Base-by-base conservation (phyloP, 2,329 filamentous ascomycete genomes). In the Nothophoma quercina region DNA sequence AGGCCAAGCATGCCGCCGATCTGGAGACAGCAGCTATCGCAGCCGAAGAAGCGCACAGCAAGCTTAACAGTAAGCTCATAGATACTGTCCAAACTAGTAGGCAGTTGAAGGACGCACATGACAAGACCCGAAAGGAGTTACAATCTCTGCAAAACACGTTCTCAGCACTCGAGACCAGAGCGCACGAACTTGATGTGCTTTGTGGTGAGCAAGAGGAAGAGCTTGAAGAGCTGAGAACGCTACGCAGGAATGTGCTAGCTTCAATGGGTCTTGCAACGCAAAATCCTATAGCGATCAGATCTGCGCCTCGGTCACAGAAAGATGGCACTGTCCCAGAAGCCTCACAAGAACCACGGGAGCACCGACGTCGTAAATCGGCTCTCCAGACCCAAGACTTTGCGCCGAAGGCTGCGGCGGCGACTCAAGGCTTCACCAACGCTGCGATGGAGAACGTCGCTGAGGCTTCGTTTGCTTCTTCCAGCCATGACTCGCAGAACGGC, bases 181-280 rank as follows among this genome's bases (percentile, higher is more conserved):
- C 65, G 5, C 55, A 67, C 29, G 59, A 69, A 35, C 67, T 74
- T 13, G 56, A 56, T n/a, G 51, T 68, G 2, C 46, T 61, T 4
- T 70, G 63, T 25, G 47, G 52, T 18, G 60, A 67, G 30, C 71
- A 73, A 38, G 67, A 72, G 16, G 61, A 64, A 22, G 65, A 71
- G 47, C 49, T 74, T 0, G 52, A 69, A 7, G 66, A 65, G 21
- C 44, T 71, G 2, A 63, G 56, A 42, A 58, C 66, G 7, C 39
- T 62, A 30, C 65, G 61, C 25, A 69, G 50, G 29, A 65, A 63
- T 29, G 59, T 72, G 4, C 41, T 68, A 6, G 60, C 56, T n/a
- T 63, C 61, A 7, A 65, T 73, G 56, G 62, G 63, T 15, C 33
- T 56, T 26, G 55, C 56, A 23, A 49, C 59, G 22, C 55, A 59